Evolutionary conservation across 129 eudicot genomes (phyloP), one percentile per base, ranked within the genome.

Genomic region (Lonicera japonica): DNA sequence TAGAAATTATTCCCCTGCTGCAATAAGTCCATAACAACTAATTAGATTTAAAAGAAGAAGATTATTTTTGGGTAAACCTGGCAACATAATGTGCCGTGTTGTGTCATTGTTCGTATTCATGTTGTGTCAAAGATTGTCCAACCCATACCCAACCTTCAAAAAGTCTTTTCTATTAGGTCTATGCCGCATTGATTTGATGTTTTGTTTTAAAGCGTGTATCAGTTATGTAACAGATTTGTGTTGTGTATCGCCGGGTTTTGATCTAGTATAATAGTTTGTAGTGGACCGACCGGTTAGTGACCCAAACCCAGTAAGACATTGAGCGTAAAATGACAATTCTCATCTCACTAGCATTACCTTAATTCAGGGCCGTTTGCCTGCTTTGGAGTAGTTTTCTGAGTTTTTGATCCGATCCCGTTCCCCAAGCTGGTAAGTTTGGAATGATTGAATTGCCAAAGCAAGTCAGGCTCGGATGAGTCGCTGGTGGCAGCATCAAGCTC

Each of bases 401-500:
- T 71, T 17, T 81, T 85, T 17, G 84, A 40, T 34, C 70, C 69
- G 57, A 52, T 63, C 21, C 97, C 91, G 68, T 70, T 77, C 56
- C 74, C 48, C 25, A 81, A 75, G 71, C 46, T 74, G 0, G 80
- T 76, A 69, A 83, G 83, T 71, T 88, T 94, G 60, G 95, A 76
- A 51, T 88, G 75, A 68, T 94, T 88, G 56, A 83, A 85, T 57
- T 83, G 95, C 96, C 96, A 94, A 54, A 85, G 82, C 69, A 88
- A 75, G 79, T 94, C 99, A 64, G 92, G 83, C 70, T 94, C 99
- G 19, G 99, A 92, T 8, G 99, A 88, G 67, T 88, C 89, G 20
- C 95, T 94, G 12, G 96, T 88, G 72, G 89, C 94, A 60, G 87
- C 99, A 75, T 88, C 99, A 61, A 83, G 83, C 81, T 88, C 99